These are phyloP conservation scores for Aspergillus quadrilineatus DNA, from an alignment of 2,329 filamentous ascomycete species.

Conservation along the genomic window DNA sequence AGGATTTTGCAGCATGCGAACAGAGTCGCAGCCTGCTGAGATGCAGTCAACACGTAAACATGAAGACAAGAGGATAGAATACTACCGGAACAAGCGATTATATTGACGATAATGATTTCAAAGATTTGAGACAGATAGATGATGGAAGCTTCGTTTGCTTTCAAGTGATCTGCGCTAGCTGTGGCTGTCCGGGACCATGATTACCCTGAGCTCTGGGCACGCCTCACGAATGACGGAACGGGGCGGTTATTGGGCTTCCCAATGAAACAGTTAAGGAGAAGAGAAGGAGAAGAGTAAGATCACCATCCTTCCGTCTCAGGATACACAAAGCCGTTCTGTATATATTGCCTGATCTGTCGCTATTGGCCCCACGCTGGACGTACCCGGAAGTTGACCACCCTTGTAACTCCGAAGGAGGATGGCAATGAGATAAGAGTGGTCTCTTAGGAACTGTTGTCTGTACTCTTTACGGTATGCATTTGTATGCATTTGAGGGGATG, in stretches of 20 bases:
- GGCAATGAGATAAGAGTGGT: constrained; percentile 1
- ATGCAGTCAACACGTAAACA: constrained; percentile 4
- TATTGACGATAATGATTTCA: not conserved
- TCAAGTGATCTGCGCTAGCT: not conserved
- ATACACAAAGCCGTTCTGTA: not conserved
- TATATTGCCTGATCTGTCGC: constrained; percentile 9
- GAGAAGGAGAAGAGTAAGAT: not conserved
- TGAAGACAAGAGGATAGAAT: too few relatives aligned
- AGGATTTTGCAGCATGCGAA: not conserved
- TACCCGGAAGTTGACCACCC: constrained; percentile 14
- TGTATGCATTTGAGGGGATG: not conserved
- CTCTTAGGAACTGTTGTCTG: not conserved
- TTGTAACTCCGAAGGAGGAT: constrained; percentile 10
- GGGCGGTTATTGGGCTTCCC: not conserved
- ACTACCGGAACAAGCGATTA: not conserved
- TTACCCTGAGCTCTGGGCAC: not conserved
- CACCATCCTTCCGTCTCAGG: not conserved
- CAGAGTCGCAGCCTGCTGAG: not conserved
- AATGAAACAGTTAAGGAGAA: not conserved
- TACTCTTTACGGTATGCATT: not conserved
- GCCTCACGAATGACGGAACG: not conserved
- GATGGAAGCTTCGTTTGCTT: not conserved
- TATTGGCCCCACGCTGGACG: constrained; percentile 13
- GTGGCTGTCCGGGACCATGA: not conserved
- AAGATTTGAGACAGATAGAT: not conserved